Evolutionary conservation across 192 early-diverging fungal genomes (phyloP), one percentile per base, ranked within the genome.

Genomic region (Gaertneriomyces semiglobifer): DNA sequence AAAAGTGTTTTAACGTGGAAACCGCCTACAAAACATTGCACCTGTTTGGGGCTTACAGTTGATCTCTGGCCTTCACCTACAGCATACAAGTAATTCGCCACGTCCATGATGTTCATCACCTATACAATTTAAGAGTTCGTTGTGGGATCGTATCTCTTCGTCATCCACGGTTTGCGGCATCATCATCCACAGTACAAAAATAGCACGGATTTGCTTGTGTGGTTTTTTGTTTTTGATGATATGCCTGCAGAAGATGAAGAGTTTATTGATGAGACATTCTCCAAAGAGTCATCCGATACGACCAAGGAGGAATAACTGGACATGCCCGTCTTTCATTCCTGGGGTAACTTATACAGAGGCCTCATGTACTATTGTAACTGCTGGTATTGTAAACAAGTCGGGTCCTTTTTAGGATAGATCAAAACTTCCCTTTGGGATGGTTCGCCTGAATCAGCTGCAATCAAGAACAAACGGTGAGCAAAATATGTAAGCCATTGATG

Each of bases 121-220:
- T 44, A 55, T 12, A 11, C n/a, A 53, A 7, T 25, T 8, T 12
- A 45, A 68, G 66, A 59, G 53, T 19, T 60, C 7, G 39, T 19
- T 39, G 9, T 60, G 43, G 66, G 66, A 18, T 68, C 18, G 58
- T 68, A 60, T 50, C 60, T 68, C 33, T 68, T 68, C 66, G 50
- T 68, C 20, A 18, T 68, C 44, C 45, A 52, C 33, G 66, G 46
- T 39, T 58, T 68, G 5, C 45, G 53, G 9, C 58, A 59, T 58
- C 42, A 68, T 56, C 60, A 60, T 51, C 66, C 66, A 39, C 44
- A 20, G 6, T 68, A 60, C 48, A 61, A 48, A 39, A 38, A 16
- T 6, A 20, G 53, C 45, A 25, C 12, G 6, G 66, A 68, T 42
- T 38, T 50, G 18, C 20, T 68, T 7, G 16, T 58, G 6, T 8